A percentile compares a stretch with the other conserved stretches of the same genome.
Evolutionary conservation across 805 yeast species (phyloP).

Genomic region (Tetrapisispora namnaoensis): DNA sequence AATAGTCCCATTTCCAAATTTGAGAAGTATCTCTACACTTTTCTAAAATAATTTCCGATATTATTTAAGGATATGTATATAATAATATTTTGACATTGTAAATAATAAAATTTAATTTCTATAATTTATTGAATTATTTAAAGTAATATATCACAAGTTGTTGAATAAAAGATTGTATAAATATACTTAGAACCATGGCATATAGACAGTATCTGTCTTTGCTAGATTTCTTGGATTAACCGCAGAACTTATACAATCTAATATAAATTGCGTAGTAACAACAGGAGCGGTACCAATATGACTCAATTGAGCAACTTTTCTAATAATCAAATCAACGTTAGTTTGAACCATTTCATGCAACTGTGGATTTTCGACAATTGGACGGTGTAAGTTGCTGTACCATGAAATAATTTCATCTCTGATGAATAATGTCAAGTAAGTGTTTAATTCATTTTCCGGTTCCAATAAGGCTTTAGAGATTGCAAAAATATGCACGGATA

Average conservation of each 20-base stretch:
- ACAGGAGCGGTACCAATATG: slow-evolving; percentile 45
- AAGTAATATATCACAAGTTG: neutral
- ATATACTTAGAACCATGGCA: slow-evolving; percentile 69
- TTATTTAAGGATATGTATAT: too few species aligned
- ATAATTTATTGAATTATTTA: too few species aligned
- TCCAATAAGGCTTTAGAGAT: slow-evolving; percentile 84
- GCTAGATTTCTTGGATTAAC: slow-evolving; percentile 92
- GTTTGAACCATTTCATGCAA: slow-evolving; percentile 77
- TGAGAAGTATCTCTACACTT: slow-evolving; percentile 12
- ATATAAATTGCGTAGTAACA: slow-evolving; percentile 76
- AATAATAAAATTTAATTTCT: too few species aligned
- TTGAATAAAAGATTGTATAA: neutral
- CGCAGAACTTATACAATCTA: slow-evolving; percentile 87
- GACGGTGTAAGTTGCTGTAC: slow-evolving; percentile 82
- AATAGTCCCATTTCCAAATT: slow-evolving; percentile 9
- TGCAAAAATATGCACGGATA: slow-evolving; percentile 72
- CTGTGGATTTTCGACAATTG: slow-evolving; percentile 75
- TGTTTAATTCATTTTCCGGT: slow-evolving; percentile 87
- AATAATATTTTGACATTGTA: neutral
- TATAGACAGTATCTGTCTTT: slow-evolving; percentile 83
- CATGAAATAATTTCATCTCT: slow-evolving; percentile 92
- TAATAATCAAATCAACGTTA: slow-evolving; percentile 76
- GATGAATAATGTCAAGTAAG: slow-evolving; percentile 84
- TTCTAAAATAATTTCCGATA: neutral
- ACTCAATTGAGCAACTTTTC: slow-evolving; percentile 69